These are phyloP conservation scores for Corrigiola litoralis DNA, from an alignment of 179 eudicot species.

Conservation along the genomic window DNA sequence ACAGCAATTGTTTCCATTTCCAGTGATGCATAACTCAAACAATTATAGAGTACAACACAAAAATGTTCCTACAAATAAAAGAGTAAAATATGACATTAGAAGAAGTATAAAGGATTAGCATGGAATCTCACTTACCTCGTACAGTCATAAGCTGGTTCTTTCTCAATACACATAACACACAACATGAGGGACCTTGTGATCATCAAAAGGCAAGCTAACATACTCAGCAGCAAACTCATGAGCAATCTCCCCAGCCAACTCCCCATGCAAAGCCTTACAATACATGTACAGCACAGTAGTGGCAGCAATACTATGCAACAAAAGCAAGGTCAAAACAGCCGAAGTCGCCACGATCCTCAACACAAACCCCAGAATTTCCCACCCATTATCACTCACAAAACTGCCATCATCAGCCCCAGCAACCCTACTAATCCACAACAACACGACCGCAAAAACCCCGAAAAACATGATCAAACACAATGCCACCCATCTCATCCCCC, in stretches of 20 bases:
- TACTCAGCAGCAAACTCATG: slow-evolving; percentile 69
- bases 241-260: slow-evolving; percentile 65
- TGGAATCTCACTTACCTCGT: slow-evolving; percentile 20
- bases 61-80: too few species aligned
- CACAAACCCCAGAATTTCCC: slow-evolving; percentile 38
- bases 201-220: slow-evolving; percentile 68
- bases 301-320: slow-evolving; percentile 46
- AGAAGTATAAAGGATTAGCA: not conserved
- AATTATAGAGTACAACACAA: too few species aligned
- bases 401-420: slow-evolving; percentile 6
- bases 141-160: not conserved
- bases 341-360: slow-evolving; percentile 34
- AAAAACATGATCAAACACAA: slow-evolving; percentile 37
- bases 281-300: slow-evolving; percentile 60
- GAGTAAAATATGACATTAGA: too few species aligned
- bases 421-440: slow-evolving; percentile 22
- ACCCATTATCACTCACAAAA: slow-evolving; percentile 18
- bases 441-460: slow-evolving; percentile 11
- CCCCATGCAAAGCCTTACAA: slow-evolving; percentile 74
- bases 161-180: slow-evolving; percentile 22
- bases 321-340: slow-evolving; percentile 35
- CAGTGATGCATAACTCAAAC: too few species aligned
- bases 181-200: slow-evolving; percentile 47
- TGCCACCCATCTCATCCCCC: slow-evolving; percentile 50
- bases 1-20: not conserved